Percentiles rank a stretch among this genome's conserved stretches.
These are phyloP conservation scores for Gnomoniopsis sp. DNA, from an alignment of 2,329 filamentous ascomycete genomes.

Conservation along the genomic window DNA sequence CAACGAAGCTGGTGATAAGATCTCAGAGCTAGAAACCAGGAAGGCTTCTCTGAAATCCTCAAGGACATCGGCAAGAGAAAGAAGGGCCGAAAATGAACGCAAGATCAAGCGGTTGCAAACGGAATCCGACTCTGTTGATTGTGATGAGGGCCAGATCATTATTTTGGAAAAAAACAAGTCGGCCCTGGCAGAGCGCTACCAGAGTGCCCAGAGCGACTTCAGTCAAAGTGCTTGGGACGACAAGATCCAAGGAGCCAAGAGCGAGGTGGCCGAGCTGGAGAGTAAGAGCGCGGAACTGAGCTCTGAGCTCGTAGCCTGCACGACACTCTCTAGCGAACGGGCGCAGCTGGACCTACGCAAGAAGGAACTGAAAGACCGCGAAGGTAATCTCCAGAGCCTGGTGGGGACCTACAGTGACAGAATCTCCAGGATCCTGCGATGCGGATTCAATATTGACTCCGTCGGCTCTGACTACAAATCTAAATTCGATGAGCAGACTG, in stretches of 20 bases:
- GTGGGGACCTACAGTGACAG: conserved; percentile 69
- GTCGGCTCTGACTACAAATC: conserved; percentile 70
- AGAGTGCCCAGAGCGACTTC: conserved; percentile 60
- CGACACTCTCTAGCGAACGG: conserved; percentile 73
- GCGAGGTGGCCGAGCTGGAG: conserved; percentile 66
- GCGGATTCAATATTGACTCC: conserved; percentile 64
- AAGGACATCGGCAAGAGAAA: conserved; percentile 69
- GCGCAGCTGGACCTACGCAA: conserved; percentile 81
- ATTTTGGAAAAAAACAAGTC: conserved; percentile 70
- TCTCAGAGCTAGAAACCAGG: conserved; percentile 71
- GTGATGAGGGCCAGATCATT: conserved; percentile 83
- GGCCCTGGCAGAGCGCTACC: conserved; percentile 63
- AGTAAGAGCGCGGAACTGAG: conserved; percentile 69
- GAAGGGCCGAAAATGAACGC: conserved; percentile 70
- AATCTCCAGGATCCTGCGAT: conserved; percentile 61
- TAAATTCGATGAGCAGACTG: conserved; percentile 54
- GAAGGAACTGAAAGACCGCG: conserved; percentile 72
- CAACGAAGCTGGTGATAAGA: conserved; percentile 64
- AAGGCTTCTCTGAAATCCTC: conserved; percentile 71
- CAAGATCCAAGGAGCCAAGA: conserved; percentile 64
- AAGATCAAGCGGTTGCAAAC: conserved; percentile 64
- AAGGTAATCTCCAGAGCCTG: conserved; percentile 74
- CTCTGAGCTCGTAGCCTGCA: conserved; percentile 79
- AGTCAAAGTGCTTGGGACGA: conserved; percentile 65
- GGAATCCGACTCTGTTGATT: conserved; percentile 67